Evolutionary conservation across 1,139 yeast species (phyloP).

Genomic region (Barnettozyma hawaiiensis): DNA sequence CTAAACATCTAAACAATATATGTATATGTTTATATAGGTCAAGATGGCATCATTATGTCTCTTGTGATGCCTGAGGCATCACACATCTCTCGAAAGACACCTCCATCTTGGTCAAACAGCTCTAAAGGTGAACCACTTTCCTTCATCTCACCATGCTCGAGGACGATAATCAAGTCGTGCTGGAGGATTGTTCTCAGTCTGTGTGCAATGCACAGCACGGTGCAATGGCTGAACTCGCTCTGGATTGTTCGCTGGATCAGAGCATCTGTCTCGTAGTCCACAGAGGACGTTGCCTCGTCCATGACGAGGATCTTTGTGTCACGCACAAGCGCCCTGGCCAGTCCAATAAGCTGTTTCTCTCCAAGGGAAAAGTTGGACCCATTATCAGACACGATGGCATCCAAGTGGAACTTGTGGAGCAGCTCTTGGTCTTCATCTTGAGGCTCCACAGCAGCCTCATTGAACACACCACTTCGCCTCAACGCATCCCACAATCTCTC

Average conservation of each 20-base stretch:
- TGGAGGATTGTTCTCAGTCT: conserved; percentile 58
- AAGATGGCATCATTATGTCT: no score
- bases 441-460: conserved; percentile 30
- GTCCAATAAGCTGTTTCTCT: conserved; percentile 65
- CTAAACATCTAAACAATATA: no score
- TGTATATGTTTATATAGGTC: no score
- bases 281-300: conserved; percentile 80
- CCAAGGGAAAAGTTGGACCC: conserved; percentile 71
- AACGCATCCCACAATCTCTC: conserved; percentile 44
- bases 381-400: conserved; percentile 59
- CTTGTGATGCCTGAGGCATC: conserved; percentile 42
- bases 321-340: conserved; percentile 72
- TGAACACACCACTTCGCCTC: conserved; percentile 58
- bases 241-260: conserved; percentile 59
- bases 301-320: conserved; percentile 57
- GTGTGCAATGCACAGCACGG: conserved; percentile 74
- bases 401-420: conserved; percentile 54
- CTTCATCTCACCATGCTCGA: conserved; percentile 53
- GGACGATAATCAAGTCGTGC: conserved; percentile 57
- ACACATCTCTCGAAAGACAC: conserved; percentile 57
- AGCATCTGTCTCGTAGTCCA: conserved; percentile 69
- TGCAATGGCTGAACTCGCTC: conserved; percentile 54
- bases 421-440: conserved; percentile 22
- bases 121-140: conserved; percentile 51
- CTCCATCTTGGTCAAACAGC: conserved; percentile 38